Conservation (phyloP, 257 asterid species). For the Rehmannia glutinosa region DNA sequence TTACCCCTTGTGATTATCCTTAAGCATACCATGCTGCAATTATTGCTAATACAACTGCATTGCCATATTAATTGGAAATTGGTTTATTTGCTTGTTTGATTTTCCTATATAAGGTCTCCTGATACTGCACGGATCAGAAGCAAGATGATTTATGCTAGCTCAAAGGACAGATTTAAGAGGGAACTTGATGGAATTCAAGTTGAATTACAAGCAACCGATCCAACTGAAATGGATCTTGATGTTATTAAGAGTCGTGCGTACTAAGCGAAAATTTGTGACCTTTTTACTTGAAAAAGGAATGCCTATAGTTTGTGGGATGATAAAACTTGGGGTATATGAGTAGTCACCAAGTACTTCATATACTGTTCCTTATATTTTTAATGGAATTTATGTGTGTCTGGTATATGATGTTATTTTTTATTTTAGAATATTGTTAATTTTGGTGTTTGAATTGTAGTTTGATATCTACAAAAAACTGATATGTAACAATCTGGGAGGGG, state of each 20-base stretch:
- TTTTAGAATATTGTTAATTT: neutral
- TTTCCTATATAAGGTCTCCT: constrained; percentile 40
- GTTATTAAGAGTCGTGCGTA: constrained; percentile 46
- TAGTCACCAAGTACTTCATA: constrained; percentile 22
- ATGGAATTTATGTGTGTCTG: constrained; percentile 19
- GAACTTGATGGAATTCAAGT: constrained; percentile 54
- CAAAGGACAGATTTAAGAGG: constrained; percentile 63
- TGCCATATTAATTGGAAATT: neutral
- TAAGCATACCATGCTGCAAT: no score
- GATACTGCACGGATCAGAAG: constrained; percentile 44
- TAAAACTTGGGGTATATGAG: constrained; percentile 22
- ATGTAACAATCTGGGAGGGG: constrained; percentile 29
- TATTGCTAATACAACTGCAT: neutral
- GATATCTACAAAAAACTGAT: constrained; percentile 31
- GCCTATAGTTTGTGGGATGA: constrained; percentile 28
- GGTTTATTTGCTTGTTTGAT: neutral
- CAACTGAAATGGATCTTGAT: constrained; percentile 55
- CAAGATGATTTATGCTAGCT: constrained; percentile 63
- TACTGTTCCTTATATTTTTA: constrained; percentile 19
- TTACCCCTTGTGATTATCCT: neutral
- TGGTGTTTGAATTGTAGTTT: constrained; percentile 18
- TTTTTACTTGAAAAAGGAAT: constrained; percentile 12
- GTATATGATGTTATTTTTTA: constrained; percentile 22
- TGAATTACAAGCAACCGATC: constrained; percentile 57
- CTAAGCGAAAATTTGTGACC: constrained; percentile 20